These are phyloP conservation scores for Phaeosphaeria sp. DNA, from an alignment of 2,329 filamentous ascomycete genomes.

Conservation along the genomic window DNA sequence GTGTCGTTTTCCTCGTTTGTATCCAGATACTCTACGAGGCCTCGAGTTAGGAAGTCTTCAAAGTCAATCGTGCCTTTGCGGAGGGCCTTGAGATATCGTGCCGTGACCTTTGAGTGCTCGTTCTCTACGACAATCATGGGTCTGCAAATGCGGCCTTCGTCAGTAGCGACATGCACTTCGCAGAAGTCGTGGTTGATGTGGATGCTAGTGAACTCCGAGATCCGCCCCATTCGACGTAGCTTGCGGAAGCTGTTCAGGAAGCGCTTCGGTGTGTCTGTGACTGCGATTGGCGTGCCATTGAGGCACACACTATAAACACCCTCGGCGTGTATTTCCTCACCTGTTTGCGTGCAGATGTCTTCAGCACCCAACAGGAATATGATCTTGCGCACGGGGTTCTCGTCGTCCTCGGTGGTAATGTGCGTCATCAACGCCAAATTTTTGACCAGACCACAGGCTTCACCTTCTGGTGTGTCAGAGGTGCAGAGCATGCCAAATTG, in stretches of 20 bases:
- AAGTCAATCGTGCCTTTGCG: slow-evolving; percentile 86
- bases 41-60: slow-evolving; percentile 89
- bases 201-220: slow-evolving; percentile 96
- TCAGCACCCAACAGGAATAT: slow-evolving; percentile 86
- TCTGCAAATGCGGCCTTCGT: slow-evolving; percentile 94
- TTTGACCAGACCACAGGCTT: slow-evolving; percentile 97
- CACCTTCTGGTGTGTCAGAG: slow-evolving; percentile 97
- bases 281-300: slow-evolving; percentile 90
- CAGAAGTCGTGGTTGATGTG: slow-evolving; percentile 93
- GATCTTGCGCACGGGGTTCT: slow-evolving; percentile 84
- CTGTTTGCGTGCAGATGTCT: slow-evolving; percentile 79
- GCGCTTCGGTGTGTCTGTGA: slow-evolving; percentile 83
- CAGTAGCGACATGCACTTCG: slow-evolving; percentile 93
- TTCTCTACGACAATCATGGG: slow-evolving; percentile 96
- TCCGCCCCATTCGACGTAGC: slow-evolving; percentile 85
- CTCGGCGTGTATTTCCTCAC: slow-evolving; percentile 82
- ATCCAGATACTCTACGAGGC: slow-evolving; percentile 94
- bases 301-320: slow-evolving; percentile 91
- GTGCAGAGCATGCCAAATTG: slow-evolving; percentile 99
- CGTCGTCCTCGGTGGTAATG: slow-evolving; percentile 95
- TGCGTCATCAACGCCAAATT: slow-evolving; percentile 99
- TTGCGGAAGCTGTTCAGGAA: slow-evolving; percentile 87
- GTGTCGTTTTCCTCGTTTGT: slow-evolving; percentile 99
- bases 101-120: slow-evolving; percentile 78
- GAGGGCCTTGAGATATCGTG: slow-evolving; percentile 78